Percentiles rank a stretch among this genome's conserved stretches.
phyloP scores from a whole-genome alignment of 495 filamentous ascomycete species.

The Daldinia caldariorum region DNA sequence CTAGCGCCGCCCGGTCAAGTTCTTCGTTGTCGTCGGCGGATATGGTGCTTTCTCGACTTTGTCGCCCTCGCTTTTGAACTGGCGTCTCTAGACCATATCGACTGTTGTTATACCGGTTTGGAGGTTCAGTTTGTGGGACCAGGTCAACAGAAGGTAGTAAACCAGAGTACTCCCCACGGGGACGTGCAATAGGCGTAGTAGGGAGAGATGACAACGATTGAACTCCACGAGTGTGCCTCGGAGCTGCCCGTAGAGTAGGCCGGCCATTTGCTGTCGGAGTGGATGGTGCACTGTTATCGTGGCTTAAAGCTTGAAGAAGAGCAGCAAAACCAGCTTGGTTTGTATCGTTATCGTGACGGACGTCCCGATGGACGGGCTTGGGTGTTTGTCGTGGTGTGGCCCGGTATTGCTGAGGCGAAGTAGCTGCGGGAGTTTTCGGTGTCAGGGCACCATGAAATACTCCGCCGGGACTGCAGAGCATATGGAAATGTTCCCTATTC shows the following conservation, averaged over 20 bases:
- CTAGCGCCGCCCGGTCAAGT: constrained; percentile 63
- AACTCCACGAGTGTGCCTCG: constrained; percentile 70
- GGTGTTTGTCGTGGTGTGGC: constrained; percentile 60
- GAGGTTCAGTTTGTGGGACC: constrained; percentile 66
- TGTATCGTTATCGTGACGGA: constrained; percentile 52
- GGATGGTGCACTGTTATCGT: constrained; percentile 73
- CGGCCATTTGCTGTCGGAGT: constrained; percentile 56
- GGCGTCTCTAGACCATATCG: constrained; percentile 45
- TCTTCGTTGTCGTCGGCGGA: constrained; percentile 81
- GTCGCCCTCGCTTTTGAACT: constrained; percentile 54
- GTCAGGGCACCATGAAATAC: constrained; percentile 64
- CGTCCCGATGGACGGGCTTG: constrained; percentile 52
- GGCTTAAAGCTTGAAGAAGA: constrained; percentile 78
- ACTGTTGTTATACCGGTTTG: constrained; percentile 48
- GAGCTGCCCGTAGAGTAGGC: constrained; percentile 56
- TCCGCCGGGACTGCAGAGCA: constrained; percentile 67
- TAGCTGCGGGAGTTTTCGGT: constrained; percentile 61
- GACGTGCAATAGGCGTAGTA: constrained; percentile 69
- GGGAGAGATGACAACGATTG: constrained; percentile 86
- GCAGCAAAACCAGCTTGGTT: constrained; percentile 73
- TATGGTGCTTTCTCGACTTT: constrained; percentile 88
- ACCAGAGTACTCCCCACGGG: constrained; percentile 56
- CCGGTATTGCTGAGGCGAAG: constrained; percentile 59
- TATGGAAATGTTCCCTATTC: constrained; percentile 83
- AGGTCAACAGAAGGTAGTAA: constrained; percentile 65